phyloP scores from a whole-genome alignment of 257 asterid genomes.

The Rhazya stricta region DNA sequence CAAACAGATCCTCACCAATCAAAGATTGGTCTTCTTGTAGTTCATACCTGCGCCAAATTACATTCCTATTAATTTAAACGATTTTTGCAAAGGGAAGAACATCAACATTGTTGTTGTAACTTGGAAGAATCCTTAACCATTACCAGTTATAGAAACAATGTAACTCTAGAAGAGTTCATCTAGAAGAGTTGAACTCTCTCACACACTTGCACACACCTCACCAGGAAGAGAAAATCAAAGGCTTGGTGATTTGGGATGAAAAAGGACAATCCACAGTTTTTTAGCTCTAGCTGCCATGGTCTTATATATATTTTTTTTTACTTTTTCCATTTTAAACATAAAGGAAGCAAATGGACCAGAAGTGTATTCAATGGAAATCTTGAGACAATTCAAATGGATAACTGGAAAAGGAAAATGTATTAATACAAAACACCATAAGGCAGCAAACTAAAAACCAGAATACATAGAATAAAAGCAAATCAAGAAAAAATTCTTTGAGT shows the following conservation, averaged over 20 bases:
- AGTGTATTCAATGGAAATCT: background rate
- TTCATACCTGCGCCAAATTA: constrained; percentile 50
- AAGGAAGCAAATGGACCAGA: background rate
- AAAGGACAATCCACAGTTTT: background rate
- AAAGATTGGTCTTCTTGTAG: constrained; percentile 74
- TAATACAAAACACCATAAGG: background rate
- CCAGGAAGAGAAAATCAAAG: background rate
- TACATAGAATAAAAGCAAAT: background rate
- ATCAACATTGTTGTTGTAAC: background rate
- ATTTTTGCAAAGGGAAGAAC: background rate
- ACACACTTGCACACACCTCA: background rate
- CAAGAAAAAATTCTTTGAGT: too few relatives aligned
- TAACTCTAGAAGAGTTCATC: background rate
- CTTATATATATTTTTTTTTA: too few relatives aligned
- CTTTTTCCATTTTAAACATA: background rate
- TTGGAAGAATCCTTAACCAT: background rate
- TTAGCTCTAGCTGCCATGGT: background rate
- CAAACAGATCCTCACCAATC: constrained; percentile 66
- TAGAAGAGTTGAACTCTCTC: background rate
- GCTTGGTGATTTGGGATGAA: background rate
- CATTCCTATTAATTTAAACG: background rate
- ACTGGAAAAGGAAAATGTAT: background rate
- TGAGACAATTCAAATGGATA: background rate
- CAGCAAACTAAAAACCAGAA: background rate
- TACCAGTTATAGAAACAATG: background rate